Conservation (phyloP, 805 yeast genomes). For the Lipomyces starkeyi region DNA sequence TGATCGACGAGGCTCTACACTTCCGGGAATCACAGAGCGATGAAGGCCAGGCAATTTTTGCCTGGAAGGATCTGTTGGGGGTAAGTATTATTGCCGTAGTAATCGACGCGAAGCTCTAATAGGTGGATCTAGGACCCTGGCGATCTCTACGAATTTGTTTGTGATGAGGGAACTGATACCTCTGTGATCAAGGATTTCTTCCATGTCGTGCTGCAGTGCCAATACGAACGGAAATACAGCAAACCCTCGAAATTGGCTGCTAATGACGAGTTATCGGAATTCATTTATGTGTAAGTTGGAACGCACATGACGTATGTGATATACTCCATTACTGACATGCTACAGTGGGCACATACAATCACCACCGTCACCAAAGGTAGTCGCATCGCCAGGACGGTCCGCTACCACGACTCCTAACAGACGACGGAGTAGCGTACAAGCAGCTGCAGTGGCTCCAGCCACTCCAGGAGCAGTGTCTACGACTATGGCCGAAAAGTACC, state of each 20-base stretch:
- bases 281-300: constrained; percentile 44
- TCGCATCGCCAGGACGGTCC: constrained; percentile 8
- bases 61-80: constrained; percentile 86
- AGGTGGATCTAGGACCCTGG: constrained; percentile 59
- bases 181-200: constrained; percentile 69
- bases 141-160: constrained; percentile 79
- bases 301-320: too few relatives aligned
- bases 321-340: background rate
- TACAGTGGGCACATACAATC: constrained; percentile 15
- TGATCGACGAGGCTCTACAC: constrained; percentile 64
- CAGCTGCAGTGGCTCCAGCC: constrained; percentile 17
- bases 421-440: constrained; percentile 3
- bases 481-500: constrained; percentile 10
- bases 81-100: constrained; percentile 11
- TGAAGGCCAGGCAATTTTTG: constrained; percentile 63
- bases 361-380: constrained; percentile 31
- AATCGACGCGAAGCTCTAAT: constrained; percentile 4
- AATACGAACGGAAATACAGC: constrained; percentile 76
- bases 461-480: constrained; percentile 29
- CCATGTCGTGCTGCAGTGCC: constrained; percentile 65
- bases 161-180: constrained; percentile 57
- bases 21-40: constrained; percentile 59
- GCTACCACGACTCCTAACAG: constrained; percentile 23
- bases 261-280: constrained; percentile 60
- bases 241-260: constrained; percentile 50